Evolutionary conservation across 257 asterid genomes (phyloP).

Genomic region (Ilex aquifolium): DNA sequence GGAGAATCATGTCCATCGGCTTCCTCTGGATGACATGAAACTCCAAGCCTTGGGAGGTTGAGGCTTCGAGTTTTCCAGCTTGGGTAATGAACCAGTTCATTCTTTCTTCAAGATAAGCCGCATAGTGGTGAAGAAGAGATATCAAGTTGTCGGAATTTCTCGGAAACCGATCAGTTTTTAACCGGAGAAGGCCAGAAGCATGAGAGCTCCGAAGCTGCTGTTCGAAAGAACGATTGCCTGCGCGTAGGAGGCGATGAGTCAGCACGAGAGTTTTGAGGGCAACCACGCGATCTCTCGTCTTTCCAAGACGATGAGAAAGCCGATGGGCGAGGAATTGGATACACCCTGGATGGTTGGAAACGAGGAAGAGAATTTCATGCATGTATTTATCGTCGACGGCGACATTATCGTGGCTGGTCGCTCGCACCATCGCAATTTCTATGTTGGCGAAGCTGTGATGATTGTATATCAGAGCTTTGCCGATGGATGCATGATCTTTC

Average conservation of each 20-base stretch:
- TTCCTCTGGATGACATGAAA: too few species aligned
- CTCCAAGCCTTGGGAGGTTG: too few species aligned
- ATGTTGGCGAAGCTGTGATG: neutral
- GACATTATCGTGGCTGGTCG: neutral
- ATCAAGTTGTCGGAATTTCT: too few species aligned
- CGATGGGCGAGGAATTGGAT: neutral
- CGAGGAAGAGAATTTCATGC: neutral
- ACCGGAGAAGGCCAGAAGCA: slow-evolving; percentile 5
- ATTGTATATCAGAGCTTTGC: slow-evolving; percentile 1
- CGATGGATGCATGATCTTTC: slow-evolving; percentile 2
- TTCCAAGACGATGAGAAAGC: neutral
- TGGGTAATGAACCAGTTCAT: slow-evolving; percentile 3
- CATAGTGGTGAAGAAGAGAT: neutral
- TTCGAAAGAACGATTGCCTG: slow-evolving; percentile 4
- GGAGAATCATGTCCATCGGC: too few species aligned
- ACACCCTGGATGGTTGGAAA: slow-evolving; percentile 1
- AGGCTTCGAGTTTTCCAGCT: slow-evolving; percentile 3
- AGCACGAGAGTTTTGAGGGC: slow-evolving; percentile 5
- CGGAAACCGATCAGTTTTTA: too few species aligned
- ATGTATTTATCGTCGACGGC: neutral
- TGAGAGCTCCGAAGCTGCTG: neutral
- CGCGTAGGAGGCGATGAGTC: slow-evolving; percentile 7
- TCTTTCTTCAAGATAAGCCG: slow-evolving; percentile 4
- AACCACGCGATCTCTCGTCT: neutral
- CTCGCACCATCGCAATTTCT: slow-evolving; percentile 1